These are phyloP conservation scores for Botryotinia narcissicola DNA, from an alignment of 2,329 filamentous ascomycete genomes.

Conservation along the genomic window DNA sequence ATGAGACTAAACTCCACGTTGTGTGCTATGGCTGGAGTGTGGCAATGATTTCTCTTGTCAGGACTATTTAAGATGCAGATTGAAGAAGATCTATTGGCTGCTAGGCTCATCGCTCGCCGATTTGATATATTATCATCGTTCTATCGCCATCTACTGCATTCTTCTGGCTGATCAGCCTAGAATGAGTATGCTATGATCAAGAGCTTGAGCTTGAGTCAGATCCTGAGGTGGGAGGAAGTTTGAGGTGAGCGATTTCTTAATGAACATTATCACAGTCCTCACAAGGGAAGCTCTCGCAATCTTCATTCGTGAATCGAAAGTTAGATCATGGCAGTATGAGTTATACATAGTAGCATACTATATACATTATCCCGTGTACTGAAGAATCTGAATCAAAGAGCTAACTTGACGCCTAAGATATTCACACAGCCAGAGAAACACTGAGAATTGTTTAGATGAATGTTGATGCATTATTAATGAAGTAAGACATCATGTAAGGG, in stretches of 20 bases:
- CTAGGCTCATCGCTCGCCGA: not conserved
- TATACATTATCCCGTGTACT: not conserved
- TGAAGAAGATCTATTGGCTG: not conserved
- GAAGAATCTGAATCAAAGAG: not conserved
- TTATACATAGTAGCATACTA: not conserved
- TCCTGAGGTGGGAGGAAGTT: not conserved
- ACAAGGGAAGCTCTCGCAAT: not conserved
- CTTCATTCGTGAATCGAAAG: not conserved
- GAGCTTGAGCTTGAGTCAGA: not conserved
- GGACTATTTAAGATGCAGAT: not conserved
- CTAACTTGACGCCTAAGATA: not conserved
- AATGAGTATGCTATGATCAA: not conserved
- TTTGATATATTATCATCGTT: not conserved
- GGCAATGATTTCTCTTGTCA: not conserved
- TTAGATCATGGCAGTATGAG: rapidly evolving
- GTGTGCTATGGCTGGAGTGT: not conserved
- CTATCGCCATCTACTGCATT: not conserved
- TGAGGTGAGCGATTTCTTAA: rapidly evolving
- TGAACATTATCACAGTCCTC: rapidly evolving
- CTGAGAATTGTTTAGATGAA: not conserved
- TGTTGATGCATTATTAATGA: not conserved
- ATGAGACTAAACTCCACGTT: rapidly evolving
- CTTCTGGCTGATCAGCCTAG: not conserved
- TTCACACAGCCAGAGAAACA: not conserved
- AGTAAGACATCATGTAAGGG: not conserved